phyloP scores from a whole-genome alignment of 2,329 filamentous ascomycete genomes.

The Nigrospora osmanthi region DNA sequence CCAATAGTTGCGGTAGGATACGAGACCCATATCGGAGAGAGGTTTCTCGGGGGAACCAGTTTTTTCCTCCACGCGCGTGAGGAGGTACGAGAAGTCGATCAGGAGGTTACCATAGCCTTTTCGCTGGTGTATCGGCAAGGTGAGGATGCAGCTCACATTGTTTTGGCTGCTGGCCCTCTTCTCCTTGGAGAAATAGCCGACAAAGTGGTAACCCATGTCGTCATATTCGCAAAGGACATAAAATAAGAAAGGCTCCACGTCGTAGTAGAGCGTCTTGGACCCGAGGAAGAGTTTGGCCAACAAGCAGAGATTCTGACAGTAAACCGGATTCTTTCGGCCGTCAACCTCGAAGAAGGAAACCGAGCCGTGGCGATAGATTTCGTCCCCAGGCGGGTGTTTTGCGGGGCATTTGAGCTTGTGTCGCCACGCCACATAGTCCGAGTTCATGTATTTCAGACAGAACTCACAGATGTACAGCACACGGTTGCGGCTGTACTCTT shows the following conservation, averaged over 20 bases:
- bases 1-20: constrained; percentile 98
- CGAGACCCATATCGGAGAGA: constrained; percentile 92
- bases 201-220: constrained; percentile 86
- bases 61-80: constrained; percentile 87
- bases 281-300: constrained; percentile 96
- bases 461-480: constrained; percentile 99
- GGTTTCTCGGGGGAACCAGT: constrained; percentile 96
- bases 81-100: constrained; percentile 96
- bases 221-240: constrained; percentile 96
- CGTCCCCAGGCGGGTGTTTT: constrained; percentile 94
- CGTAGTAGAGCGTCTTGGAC: constrained; percentile 96
- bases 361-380: constrained; percentile 88
- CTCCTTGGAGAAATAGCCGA: constrained; percentile 99
- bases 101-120: constrained; percentile 95
- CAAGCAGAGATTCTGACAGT: constrained; percentile 95
- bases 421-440: constrained; percentile 94
- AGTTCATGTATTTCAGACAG: constrained; percentile 99
- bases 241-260: constrained; percentile 94
- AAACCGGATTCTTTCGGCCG: constrained; percentile 93
- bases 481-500: constrained; percentile 94
- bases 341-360: constrained; percentile 97
- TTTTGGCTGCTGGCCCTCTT: constrained; percentile 92
- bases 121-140: constrained; percentile 90
- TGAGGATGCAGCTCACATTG: constrained; percentile 95
- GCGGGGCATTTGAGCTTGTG: constrained; percentile 96